Evolutionary conservation across 345 rosid species (phyloP), one percentile per base, ranked within the genome.

Genomic region (Boechera retrofracta): DNA sequence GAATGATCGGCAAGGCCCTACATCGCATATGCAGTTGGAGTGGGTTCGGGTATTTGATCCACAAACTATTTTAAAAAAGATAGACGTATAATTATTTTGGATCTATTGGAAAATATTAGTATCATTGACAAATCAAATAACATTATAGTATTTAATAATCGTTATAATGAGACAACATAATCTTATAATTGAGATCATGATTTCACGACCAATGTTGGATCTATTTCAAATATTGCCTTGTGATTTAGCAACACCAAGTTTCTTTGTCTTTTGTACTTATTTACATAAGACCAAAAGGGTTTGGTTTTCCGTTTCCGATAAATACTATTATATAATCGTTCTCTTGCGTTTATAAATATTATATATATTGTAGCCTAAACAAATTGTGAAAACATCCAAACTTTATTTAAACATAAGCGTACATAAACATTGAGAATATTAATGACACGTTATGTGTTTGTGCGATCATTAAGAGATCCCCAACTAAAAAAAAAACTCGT

Each of bases 181-280:
- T 67, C 69, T 5, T 67, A 75, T 75, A 67, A 75, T 75, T 29
- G 74, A 67, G 47, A 49, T 59, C 44, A 51, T 47, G 67, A 59
- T 48, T 49, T 56, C 83, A 76, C 77, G 80, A 57, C 78, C 76
- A 51, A 38, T 76, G 71, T 73, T 79, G 81, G 80, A 77, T 79
- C 72, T 76, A 32, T 44, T 61, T 54, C 32, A 35, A 38, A 47
- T 53, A 24, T 51, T 82, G 77, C 80, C 74, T 53, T 32, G 57
- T n/a, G 54, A 29, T 74, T 47, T 48, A 63, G 77, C 31, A 68
- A 69, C 77, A 74, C 7, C 58, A 72, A 31, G 69, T 62, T 62
- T 44, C 6, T 69, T 35, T 69, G 57, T 76, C 39, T 70, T 66
- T 53, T 70, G 71, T 70, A 53, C 31, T 59, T 67, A 67, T 67